Evolutionary conservation across 306 rosid species (phyloP).

Genomic region (Fragaria iinumae): DNA sequence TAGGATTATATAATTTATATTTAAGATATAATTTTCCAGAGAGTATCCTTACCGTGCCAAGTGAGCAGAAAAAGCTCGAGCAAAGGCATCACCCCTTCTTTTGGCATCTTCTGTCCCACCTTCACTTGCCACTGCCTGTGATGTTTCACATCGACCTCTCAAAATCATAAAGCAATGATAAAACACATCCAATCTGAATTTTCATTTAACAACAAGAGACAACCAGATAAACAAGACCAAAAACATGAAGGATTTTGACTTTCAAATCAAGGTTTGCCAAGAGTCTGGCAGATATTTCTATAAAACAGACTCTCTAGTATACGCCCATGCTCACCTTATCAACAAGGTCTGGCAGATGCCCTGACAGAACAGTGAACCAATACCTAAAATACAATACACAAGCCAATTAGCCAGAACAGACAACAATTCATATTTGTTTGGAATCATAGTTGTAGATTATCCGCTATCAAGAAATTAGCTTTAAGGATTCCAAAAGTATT

Average conservation of each 20-base stretch:
- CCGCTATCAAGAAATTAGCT: not conserved
- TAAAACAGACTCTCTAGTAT: constrained; percentile 5
- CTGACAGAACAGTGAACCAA: constrained; percentile 88
- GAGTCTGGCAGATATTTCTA: not conserved
- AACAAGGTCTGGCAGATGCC: constrained; percentile 86
- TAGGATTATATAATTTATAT: not conserved
- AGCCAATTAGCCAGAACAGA: constrained; percentile 24
- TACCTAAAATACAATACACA: constrained; percentile 53
- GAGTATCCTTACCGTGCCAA: constrained; percentile 61
- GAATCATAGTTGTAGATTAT: constrained; percentile 12
- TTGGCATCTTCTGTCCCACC: constrained; percentile 98
- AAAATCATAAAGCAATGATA: constrained; percentile 20
- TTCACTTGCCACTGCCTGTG: constrained; percentile 98
- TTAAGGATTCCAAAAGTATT: constrained; percentile 7
- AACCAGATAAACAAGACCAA: constrained; percentile 19
- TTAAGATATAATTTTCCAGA: not conserved
- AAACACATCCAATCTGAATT: not conserved
- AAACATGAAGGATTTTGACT: constrained; percentile 9
- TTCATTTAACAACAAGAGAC: constrained; percentile 18
- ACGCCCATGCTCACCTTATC: constrained; percentile 61
- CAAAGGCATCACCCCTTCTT: constrained; percentile 97
- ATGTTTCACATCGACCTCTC: constrained; percentile 29
- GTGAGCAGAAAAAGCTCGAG: constrained; percentile 94
- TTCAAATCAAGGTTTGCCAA: not conserved
- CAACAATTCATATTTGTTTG: constrained; percentile 13